These are phyloP conservation scores for Phytopythium vexans DNA, from an alignment of 352 stramenopile species.

Conservation along the genomic window DNA sequence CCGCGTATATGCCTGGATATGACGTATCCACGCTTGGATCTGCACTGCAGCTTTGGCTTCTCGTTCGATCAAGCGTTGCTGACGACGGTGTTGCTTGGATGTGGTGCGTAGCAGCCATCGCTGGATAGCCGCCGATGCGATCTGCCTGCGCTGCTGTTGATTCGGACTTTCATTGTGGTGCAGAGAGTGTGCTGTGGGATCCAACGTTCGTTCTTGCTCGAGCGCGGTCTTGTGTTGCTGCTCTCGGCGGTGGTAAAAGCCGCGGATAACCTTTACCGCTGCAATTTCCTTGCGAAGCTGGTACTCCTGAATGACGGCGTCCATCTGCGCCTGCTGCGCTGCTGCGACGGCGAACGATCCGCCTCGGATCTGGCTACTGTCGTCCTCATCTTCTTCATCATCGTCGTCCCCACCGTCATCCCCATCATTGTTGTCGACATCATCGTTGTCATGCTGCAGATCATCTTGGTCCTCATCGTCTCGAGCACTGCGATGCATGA, in stretches of 20 bases:
- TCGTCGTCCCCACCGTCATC: conserved; percentile 4
- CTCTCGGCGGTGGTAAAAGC: conserved; percentile 15
- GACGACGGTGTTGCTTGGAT: conserved; percentile 19
- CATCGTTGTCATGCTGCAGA: background rate
- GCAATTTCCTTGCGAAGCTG: conserved; percentile 8
- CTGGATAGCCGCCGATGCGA: conserved; percentile 29
- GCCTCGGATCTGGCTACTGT: background rate
- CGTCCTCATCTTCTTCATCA: background rate
- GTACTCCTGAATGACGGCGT: conserved; percentile 11
- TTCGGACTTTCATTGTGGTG: background rate
- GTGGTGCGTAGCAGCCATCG: conserved; percentile 31
- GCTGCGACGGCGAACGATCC: conserved; percentile 3
- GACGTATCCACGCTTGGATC: conserved; percentile 8
- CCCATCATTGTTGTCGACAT: background rate
- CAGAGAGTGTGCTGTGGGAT: background rate
- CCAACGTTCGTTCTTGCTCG: background rate
- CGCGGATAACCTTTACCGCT: conserved; percentile 29
- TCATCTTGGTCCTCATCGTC: conserved; percentile 4
- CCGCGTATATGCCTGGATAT: conserved; percentile 12
- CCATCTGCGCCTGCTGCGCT: conserved; percentile 4
- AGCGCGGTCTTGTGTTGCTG: background rate
- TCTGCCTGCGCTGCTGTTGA: background rate
- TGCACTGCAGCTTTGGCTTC: conserved; percentile 2
- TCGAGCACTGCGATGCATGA: conserved; percentile 7
- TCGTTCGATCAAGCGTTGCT: conserved; percentile 3